Conservation (phyloP, 2,329 filamentous ascomycete species). For the Cladosporium austrohemisphaericum region DNA sequence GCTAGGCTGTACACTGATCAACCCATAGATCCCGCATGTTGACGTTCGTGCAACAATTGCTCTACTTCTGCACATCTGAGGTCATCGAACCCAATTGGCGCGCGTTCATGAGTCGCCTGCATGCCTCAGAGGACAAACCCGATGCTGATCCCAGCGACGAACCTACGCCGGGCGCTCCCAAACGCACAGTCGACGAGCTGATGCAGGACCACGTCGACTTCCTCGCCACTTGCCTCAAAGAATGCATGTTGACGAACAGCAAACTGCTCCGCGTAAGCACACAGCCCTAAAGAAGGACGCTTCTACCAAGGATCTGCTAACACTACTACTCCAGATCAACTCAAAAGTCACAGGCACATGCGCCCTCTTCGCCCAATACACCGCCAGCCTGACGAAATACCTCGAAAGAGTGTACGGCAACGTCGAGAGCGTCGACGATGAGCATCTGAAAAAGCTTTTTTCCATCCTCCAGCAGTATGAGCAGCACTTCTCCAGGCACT, state of each 20-base stretch:
- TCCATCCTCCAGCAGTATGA: constrained; percentile 91
- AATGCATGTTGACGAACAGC: constrained; percentile 97
- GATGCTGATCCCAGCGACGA: not conserved
- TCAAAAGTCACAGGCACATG: constrained; percentile 96
- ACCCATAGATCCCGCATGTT: constrained; percentile 66
- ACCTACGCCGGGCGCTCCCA: constrained; percentile 40
- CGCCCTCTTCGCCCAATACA: constrained; percentile 88
- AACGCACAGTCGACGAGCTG: constrained; percentile 86
- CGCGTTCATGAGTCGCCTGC: constrained; percentile 82
- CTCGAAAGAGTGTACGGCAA: constrained; percentile 70
- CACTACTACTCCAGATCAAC: constrained; percentile 65
- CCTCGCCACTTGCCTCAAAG: constrained; percentile 93
- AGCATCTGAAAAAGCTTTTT: constrained; percentile 69
- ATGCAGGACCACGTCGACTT: constrained; percentile 99
- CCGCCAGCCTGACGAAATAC: constrained; percentile 78
- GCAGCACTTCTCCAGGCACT: constrained; percentile 82
- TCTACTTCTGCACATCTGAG: constrained; percentile 95
- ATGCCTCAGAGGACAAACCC: constrained; percentile 28
- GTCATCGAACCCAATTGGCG: constrained; percentile 98
- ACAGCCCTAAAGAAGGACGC: not conserved
- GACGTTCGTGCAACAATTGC: constrained; percentile 91
- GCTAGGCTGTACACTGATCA: constrained; percentile 2
- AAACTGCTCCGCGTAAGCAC: constrained; percentile 77
- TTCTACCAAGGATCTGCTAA: constrained; percentile 13
- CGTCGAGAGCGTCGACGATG: constrained; percentile 19